Conservation (phyloP, 2,329 filamentous ascomycete genomes). For the Cladophialophora psammophila region DNA sequence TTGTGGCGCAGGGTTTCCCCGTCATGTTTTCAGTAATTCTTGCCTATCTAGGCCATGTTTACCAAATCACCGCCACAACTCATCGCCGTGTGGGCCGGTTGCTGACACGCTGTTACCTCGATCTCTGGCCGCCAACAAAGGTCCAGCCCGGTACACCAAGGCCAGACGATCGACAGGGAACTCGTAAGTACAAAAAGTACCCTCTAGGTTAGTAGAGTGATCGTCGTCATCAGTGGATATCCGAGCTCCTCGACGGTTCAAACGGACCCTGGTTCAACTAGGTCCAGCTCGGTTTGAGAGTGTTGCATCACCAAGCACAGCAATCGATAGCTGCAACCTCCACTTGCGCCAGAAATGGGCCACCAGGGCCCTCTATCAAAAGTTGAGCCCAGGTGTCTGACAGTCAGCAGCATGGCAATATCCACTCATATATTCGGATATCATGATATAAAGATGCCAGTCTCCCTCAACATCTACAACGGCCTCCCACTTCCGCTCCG, state of each 20-base stretch:
- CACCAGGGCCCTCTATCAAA: background rate
- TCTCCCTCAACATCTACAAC: background rate
- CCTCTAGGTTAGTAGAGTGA: background rate
- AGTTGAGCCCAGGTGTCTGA: background rate
- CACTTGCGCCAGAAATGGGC: background rate
- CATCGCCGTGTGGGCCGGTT: background rate
- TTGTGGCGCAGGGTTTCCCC: background rate
- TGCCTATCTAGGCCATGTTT: background rate
- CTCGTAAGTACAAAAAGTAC: background rate
- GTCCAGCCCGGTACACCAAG: background rate
- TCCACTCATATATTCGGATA: background rate
- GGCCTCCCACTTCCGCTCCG: background rate
- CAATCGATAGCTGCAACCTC: background rate
- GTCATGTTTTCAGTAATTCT: background rate
- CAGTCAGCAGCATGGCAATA: slow-evolving; percentile 2
- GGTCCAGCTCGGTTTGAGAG: background rate
- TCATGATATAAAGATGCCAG: background rate
- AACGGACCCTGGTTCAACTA: too few relatives aligned
- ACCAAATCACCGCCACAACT: background rate
- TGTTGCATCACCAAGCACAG: background rate
- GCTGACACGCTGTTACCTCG: background rate
- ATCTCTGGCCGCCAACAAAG: background rate
- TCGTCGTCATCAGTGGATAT: background rate
- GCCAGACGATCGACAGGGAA: background rate
- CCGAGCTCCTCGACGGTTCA: background rate